Evolutionary conservation across 129 eudicot species (phyloP).

Genomic region (Ambrosia trifida): DNA sequence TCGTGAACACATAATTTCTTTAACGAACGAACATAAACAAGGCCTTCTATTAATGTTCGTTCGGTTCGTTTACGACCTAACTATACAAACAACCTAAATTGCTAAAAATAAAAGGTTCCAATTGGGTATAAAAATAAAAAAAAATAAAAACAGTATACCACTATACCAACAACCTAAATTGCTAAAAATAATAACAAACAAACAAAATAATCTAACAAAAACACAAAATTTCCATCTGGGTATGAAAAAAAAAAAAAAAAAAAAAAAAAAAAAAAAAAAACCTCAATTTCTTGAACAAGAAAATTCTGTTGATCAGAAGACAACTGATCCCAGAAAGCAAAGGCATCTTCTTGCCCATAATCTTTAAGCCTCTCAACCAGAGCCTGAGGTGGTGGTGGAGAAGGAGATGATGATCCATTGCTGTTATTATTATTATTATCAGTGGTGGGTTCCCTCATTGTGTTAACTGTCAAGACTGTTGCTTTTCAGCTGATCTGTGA

Average conservation of each 20-base stretch:
- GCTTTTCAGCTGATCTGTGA: constrained; percentile 7
- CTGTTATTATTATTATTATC: constrained; percentile 7
- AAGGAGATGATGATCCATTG: constrained; percentile 57
- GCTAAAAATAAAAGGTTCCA: no score
- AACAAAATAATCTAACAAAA: no score
- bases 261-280: constrained; percentile 29
- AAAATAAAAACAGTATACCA: no score
- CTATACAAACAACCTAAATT: no score
- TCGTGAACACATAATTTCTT: no score
- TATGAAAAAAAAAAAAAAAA: constrained; percentile 30
- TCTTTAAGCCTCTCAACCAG: constrained; percentile 92
- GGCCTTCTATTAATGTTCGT: no score
- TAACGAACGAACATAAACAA: no score
- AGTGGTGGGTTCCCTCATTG: constrained; percentile 58
- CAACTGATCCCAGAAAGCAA: constrained; percentile 94
- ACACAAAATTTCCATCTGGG: not conserved
- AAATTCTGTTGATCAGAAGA: constrained; percentile 72
- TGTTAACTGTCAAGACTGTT: not conserved
- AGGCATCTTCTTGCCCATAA: constrained; percentile 93
- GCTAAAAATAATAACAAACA: no score
- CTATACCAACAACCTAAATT: no score
- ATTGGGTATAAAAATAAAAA: no score
- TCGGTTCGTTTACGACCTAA: no score
- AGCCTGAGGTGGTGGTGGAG: constrained; percentile 67
- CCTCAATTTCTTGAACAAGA: constrained; percentile 86